Evolutionary conservation across 768 basidiomycete genomes (phyloP), one percentile per base, ranked within the genome.

Genomic region (Hygrophorus russula): DNA sequence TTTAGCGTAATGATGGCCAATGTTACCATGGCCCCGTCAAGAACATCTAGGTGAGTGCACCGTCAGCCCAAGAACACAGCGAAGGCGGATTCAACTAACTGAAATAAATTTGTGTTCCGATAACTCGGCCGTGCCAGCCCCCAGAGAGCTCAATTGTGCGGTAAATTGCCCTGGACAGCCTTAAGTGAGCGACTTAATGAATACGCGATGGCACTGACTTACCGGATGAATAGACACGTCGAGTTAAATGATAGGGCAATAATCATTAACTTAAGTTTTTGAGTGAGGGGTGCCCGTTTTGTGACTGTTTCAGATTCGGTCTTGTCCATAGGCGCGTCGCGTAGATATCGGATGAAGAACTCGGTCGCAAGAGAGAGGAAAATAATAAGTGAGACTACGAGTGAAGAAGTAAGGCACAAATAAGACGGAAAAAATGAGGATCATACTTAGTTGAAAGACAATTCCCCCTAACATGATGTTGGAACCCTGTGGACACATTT

Each of bases 381-480:
- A 37, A 61, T 58, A 56, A 66, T 73, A 18, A 64, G 46, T 5
- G 58, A 50, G 41, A 76, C 64, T 13, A 69, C 65, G 24, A 63
- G 68, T 64, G 53, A 49, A 37, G 19, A 14, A 17, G 14, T 6
- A 20, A 27, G 30, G 2, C 41, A 33, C 28, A 35, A 38, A 32
- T 20, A 18, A 29, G 18, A 27, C 4, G 38, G n/a, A 36, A 19
- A 40, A 17, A 8, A 17, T 12, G 1, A 12, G 13, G 18, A 4
- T 48, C 65, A 17, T 45, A 68, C 68, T 49, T 17, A 78, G 56
- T 51, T 82, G 80, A 50, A 81, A 69, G 14, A 64, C 61, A 47
- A 84, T 80, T 35, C 80, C 81, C 1, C 59, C 73, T 9, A 79
- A 64, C 76, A 80, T 79, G 52, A 78, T 64, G 37, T 70, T 42